Evolutionary conservation across 2,329 filamentous ascomycete genomes (phyloP), one percentile per base, ranked within the genome.

Genomic region (Arthroderma uncinatum): DNA sequence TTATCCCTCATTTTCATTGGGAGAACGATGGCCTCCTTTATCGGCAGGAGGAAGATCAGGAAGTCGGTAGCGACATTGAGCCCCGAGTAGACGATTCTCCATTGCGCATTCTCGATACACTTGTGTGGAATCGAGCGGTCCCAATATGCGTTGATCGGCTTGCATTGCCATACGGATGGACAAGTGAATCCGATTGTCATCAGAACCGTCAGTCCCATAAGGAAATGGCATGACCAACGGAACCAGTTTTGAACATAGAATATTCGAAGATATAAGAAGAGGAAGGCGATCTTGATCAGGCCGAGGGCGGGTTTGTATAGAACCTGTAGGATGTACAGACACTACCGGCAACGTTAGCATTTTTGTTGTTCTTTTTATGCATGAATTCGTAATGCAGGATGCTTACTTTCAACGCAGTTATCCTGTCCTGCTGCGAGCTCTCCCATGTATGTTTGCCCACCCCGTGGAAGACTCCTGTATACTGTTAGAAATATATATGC

Each of bases 31-130:
- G 59, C 48, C 44, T 59, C 44, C 33, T 58, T 52, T 8, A 61
- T 53, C 2, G 59, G 59, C 8, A 61, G 59, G 42, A 52, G 14
- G n/a, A 59, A 37, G n/a, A 58, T 61, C 16, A 59, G 44, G 19
- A 61, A 23, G 37, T 61, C 59, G n/a, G 58, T 57, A 39, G 48
- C 39, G 48, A 61, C 59, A 50, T 61, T 61, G 37, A 59, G 25
- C 33, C 50, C 59, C n/a, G 59, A 53, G 25, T 57, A 59, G 16
- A 50, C 39, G 53, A 52, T 25, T 33, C 59, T 42, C 50, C 53
- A 56, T 14, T 33, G 6, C 34, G 53, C 21, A 39, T 54, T 57
- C 19, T 57, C 40, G 36, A 57, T 57, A 33, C 59, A 61, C 28
- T 50, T 23, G n/a, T 58, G 55, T 1, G 57, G 57, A 21, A 56